phyloP scores from a whole-genome alignment of 2,329 filamentous ascomycete species.

The Coleophoma eucalyptorum region DNA sequence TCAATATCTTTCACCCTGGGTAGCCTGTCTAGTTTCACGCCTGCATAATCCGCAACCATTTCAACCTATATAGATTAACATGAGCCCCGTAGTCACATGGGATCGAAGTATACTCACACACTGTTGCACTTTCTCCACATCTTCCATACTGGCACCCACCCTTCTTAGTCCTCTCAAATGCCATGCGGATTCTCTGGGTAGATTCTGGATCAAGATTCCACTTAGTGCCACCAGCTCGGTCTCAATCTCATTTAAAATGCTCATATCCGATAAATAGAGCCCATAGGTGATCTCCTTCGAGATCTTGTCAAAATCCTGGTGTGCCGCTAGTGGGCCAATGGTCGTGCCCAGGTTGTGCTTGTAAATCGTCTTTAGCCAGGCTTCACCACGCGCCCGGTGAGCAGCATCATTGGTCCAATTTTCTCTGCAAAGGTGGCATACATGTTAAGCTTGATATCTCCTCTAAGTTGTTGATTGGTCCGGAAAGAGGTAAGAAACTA shows the following conservation, averaged over 20 bases:
- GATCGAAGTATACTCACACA: constrained; percentile 11
- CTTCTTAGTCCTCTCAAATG: constrained; percentile 47
- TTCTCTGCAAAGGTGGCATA: constrained; percentile 29
- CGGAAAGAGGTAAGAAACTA: no score
- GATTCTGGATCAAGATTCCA: constrained; percentile 55
- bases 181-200: constrained; percentile 48
- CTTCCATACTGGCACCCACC: constrained; percentile 38
- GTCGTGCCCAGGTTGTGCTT: constrained; percentile 25
- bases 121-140: constrained; percentile 33
- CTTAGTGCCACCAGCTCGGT: constrained; percentile 50
- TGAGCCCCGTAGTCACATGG: no score
- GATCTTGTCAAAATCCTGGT: constrained; percentile 47
- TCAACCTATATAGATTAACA: constrained; percentile 17
- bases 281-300: constrained; percentile 54
- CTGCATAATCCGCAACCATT: constrained; percentile 31
- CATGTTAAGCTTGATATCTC: no score
- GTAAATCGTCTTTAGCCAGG: constrained; percentile 51
- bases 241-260: constrained; percentile 48
- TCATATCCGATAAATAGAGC: constrained; percentile 52
- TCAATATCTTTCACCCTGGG: constrained; percentile 35
- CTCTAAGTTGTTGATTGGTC: no score
- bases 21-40: constrained; percentile 27
- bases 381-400: constrained; percentile 47
- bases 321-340: constrained; percentile 34
- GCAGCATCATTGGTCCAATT: constrained; percentile 54